These are phyloP conservation scores for Porphyrellus cyaneotinctus DNA, from an alignment of 768 basidiomycete genomes.

Conservation along the genomic window DNA sequence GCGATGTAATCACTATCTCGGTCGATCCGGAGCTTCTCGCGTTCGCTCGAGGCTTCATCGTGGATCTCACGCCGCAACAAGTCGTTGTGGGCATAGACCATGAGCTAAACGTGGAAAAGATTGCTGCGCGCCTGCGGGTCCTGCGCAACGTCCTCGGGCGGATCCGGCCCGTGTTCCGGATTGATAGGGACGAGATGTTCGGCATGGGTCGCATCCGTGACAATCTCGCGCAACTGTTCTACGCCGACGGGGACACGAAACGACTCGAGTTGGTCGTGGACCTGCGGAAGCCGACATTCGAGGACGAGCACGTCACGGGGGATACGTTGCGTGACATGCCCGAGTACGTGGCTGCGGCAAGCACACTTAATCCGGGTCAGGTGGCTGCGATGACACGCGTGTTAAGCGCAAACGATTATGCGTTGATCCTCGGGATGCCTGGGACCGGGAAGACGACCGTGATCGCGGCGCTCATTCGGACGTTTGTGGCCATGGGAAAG, in stretches of 20 bases:
- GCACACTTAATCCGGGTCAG: slow-evolving; percentile 69
- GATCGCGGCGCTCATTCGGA: slow-evolving; percentile 81
- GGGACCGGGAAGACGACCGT: slow-evolving; percentile 98
- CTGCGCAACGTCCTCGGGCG: slow-evolving; percentile 14
- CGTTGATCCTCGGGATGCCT: slow-evolving; percentile 94
- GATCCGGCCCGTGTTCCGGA: slow-evolving; percentile 55
- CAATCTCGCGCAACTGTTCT: slow-evolving; percentile 88
- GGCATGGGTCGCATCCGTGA: slow-evolving; percentile 88
- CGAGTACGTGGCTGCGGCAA: slow-evolving; percentile 31
- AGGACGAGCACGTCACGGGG: slow-evolving; percentile 25
- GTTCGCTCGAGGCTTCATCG: slow-evolving; percentile 77
- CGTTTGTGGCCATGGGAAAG: slow-evolving; percentile 76
- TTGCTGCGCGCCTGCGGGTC: slow-evolving; percentile 39
- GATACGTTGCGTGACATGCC: slow-evolving; percentile 19
- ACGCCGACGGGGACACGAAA: slow-evolving; percentile 64
- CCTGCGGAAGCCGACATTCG: slow-evolving; percentile 64
- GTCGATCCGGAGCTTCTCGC: slow-evolving; percentile 85
- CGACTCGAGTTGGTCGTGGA: slow-evolving; percentile 80
- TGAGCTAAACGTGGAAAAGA: slow-evolving; percentile 49
- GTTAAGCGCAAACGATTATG: slow-evolving; percentile 80
- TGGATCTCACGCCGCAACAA: slow-evolving; percentile 58
- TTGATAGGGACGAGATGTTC: slow-evolving; percentile 91
- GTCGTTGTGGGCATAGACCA: slow-evolving; percentile 85
- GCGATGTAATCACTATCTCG: slow-evolving; percentile 85
- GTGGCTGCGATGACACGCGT: slow-evolving; percentile 66